Base-by-base conservation (phyloP, 2,329 filamentous ascomycete genomes). In the Chrysoporthe deuterocubensis region DNA sequence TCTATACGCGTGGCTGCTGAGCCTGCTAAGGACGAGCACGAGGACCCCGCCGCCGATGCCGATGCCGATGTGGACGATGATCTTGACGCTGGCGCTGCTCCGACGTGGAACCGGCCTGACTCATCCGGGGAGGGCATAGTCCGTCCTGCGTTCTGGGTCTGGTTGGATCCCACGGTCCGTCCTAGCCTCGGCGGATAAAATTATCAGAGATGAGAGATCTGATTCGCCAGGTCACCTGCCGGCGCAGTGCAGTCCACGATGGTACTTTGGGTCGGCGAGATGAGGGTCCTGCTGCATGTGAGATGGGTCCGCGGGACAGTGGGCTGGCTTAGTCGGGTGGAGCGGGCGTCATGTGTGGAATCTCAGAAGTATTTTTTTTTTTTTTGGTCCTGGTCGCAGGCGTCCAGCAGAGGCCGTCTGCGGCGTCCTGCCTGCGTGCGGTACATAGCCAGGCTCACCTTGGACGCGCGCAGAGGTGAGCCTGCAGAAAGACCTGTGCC, bases 41-140 rank as follows among this genome's bases (percentile, higher is more conserved):
- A 4, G 60, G 21, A 40, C 6, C 11, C 32, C 7, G 34, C 9
- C 34, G n/a, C 32, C 11, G 26, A 37, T n/a, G 26, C 21, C 9
- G 34, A 21, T 52, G 44, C 26, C 13, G 54, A n/a, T 32, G 21
- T 4, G 8, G 52, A 32, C 2, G 48, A 8, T 14, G 57, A 21
- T 44, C 7, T 40, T 18, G 44, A 40, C 44, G 46, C 18, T 40
- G 50, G 43, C 16, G 48, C 62, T 43, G 2, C 50, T 42, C 21
- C 34, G 50, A 32, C 48, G 43, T 56, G 40, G 48, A 48, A 13
- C 5, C 61, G 65, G 67, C 62, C 67, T 62, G 65, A 67, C 40
- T 69, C 67, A 64, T 69, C 57, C 44, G 58, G 44, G 32, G 65
- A 57, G 48, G 61, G 67, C 67, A 69, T 69, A 61, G 61, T 68